These are phyloP conservation scores for Hypoxylon rickii DNA, from an alignment of 495 filamentous ascomycete genomes.

Conservation along the genomic window DNA sequence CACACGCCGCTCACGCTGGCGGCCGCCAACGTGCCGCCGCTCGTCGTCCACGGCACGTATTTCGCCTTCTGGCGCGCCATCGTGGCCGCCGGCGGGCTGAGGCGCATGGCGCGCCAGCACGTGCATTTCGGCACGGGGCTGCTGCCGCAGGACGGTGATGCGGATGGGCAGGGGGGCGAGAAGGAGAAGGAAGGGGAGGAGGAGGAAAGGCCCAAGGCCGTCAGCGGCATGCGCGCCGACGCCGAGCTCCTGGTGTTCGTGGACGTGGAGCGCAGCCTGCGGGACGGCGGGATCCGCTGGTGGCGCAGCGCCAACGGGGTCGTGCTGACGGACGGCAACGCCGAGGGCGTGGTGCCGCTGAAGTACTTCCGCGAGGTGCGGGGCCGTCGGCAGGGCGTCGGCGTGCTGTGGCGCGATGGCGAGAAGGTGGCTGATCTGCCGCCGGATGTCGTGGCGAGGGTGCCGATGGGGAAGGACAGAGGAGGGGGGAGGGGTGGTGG, in stretches of 20 bases:
- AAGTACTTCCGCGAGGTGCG: constrained; percentile 58
- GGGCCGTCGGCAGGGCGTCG: constrained; percentile 62
- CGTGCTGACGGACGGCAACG: constrained; percentile 56
- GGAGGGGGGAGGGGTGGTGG: constrained; percentile 24
- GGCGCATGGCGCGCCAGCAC: constrained; percentile 79
- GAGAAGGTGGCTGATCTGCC: constrained; percentile 62
- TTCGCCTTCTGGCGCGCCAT: constrained; percentile 76
- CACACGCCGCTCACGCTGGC: constrained; percentile 65
- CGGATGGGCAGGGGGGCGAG: constrained; percentile 53
- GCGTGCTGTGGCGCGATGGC: constrained; percentile 69
- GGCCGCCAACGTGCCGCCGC: constrained; percentile 57
- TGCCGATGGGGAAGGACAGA: constrained; percentile 52
- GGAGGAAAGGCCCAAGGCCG: constrained; percentile 52
- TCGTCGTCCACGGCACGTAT: constrained; percentile 87
- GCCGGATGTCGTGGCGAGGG: constrained; percentile 43
- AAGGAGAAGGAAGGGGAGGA: constrained; percentile 35
- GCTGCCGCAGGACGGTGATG: constrained; percentile 57
- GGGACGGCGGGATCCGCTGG: constrained; percentile 71
- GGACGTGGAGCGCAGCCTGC: constrained; percentile 65
- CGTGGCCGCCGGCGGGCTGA: constrained; percentile 71
- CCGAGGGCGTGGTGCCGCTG: constrained; percentile 48
- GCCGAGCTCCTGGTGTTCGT: constrained; percentile 81
- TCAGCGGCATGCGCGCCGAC: constrained; percentile 83
- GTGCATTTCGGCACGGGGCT: constrained; percentile 79
- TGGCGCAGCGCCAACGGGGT: constrained; percentile 89